Evolutionary conservation across 768 basidiomycete genomes (phyloP).

Genomic region (Lanmaoa pseudosensibilis): DNA sequence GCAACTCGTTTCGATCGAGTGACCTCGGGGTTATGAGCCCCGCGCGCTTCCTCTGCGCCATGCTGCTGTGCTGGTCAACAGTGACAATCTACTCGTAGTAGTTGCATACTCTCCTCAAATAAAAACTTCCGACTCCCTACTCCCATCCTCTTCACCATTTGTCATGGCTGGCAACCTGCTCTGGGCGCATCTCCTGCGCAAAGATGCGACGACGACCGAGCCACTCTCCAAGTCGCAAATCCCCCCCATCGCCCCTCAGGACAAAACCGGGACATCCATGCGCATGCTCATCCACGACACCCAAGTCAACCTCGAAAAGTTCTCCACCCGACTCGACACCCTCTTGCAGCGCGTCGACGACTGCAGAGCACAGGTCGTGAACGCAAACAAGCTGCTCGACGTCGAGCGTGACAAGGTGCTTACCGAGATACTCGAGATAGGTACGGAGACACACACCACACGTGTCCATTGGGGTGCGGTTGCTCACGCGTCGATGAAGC

Average conservation of each 20-base stretch:
- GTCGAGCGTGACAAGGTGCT: too few species aligned
- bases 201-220: constrained; percentile 34
- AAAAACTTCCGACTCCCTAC: not conserved
- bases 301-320: constrained; percentile 67
- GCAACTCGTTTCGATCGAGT: constrained; percentile 49
- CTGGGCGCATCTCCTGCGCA: constrained; percentile 59
- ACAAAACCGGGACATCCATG: constrained; percentile 69
- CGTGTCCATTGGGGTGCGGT: not conserved
- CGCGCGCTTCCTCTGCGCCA: constrained; percentile 50
- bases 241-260: constrained; percentile 49
- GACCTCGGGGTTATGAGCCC: constrained; percentile 52
- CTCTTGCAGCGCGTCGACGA: constrained; percentile 52
- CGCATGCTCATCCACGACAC: constrained; percentile 74
- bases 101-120: too few species aligned
- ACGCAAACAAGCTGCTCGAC: too few species aligned
- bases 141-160: not conserved
- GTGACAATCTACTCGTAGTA: fast-evolving
- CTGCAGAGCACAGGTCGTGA: constrained; percentile 51
- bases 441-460: not conserved
- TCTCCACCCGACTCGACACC: constrained; percentile 55
- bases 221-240: constrained; percentile 22
- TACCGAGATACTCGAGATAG: constrained; percentile 42
- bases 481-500: constrained; percentile 39
- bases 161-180: constrained; percentile 26
- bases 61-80: constrained; percentile 30